Conservation (phyloP, 2,329 filamentous ascomycete genomes). For the Talaromyces albobiverticillius region DNA sequence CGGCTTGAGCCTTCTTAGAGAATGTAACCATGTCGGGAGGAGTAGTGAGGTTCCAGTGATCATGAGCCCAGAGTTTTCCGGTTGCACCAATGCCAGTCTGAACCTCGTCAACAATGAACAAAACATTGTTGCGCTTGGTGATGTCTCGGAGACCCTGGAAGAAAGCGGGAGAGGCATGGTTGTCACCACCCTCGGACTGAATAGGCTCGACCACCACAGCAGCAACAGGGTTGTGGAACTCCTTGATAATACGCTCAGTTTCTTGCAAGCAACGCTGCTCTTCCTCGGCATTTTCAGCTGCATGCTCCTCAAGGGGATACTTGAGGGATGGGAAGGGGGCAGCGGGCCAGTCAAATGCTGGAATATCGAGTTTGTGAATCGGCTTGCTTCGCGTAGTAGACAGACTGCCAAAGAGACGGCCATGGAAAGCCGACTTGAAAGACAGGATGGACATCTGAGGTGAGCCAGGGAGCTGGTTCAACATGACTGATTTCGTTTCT, state of each 20-base stretch:
- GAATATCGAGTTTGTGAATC: constrained; percentile 93
- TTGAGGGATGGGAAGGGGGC: constrained; percentile 81
- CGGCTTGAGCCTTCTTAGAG: constrained; percentile 91
- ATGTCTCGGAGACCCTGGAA: constrained; percentile 80
- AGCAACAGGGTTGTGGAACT: constrained; percentile 73
- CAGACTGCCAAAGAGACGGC: constrained; percentile 80
- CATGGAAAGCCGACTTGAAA: constrained; percentile 87
- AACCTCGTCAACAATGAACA: constrained; percentile 91
- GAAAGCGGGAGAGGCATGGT: constrained; percentile 84
- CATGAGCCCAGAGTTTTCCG: constrained; percentile 94
- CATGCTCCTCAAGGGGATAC: constrained; percentile 80
- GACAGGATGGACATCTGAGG: constrained; percentile 81
- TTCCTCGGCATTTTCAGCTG: constrained; percentile 74
- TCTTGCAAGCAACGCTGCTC: constrained; percentile 79
- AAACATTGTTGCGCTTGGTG: constrained; percentile 64
- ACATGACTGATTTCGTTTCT: constrained; percentile 73
- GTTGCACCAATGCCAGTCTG: constrained; percentile 92
- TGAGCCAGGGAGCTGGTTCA: constrained; percentile 74
- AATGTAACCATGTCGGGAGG: constrained; percentile 94
- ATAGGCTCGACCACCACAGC: constrained; percentile 86
- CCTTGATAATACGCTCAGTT: constrained; percentile 76
- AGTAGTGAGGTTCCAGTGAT: constrained; percentile 79
- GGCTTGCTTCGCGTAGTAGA: constrained; percentile 90
- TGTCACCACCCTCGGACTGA: constrained; percentile 91
- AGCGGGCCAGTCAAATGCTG: constrained; percentile 92